Base-by-base conservation (phyloP, 805 yeast species). In the Cyberlindnera mrakii region DNA sequence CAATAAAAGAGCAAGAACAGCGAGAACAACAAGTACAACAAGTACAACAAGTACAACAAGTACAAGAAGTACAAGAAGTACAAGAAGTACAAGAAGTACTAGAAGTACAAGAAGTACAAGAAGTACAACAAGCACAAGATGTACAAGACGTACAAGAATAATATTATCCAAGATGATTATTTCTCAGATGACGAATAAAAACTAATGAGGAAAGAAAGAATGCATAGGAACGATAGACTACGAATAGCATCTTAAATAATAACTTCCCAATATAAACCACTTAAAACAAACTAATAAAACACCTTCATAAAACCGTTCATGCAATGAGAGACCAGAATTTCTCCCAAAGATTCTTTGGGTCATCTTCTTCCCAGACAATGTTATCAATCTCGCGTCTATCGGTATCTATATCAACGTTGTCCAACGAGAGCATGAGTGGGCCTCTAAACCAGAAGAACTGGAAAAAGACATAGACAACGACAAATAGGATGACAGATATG, bases 351-450 rank as follows among this genome's bases (percentile, higher is more conserved):
- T 65, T 74, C 45, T 63, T 73, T 37, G 77, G 76, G n/a, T 57
- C 70, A 1, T 67, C 72, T 4, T 74, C 79, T 31, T 76, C 85
- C 78, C 81, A 78, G 5, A 71, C 72, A 33, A 70, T 70, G 33
- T 73, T 78, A 40, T 82, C 87, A 31, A 75, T 66, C 44, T 75
- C 82, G 57, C 84, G 72, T 53, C 81, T 78, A 44, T 83, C 87
- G 14, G 81, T 65, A 47, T 79, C 84, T 43, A 79, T 77, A 59
- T 86, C 95, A 45, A 84, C 70, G 20, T 81, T 79, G n/a, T 76
- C 80, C 31, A 72, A 42, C 13, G 72, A 68, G 19, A 71, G 59
- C 47, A 75, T 60, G 41, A 74, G 55, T 19, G 75, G 66, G 16
- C 70, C 66, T 47, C 75, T 72, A 60, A 68, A 79, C 41, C 41